A percentile compares a stretch with the other conserved stretches of the same genome.
Evolutionary conservation across 192 early-diverging fungal species (phyloP).

Genomic region (Chytriomyces sp.): DNA sequence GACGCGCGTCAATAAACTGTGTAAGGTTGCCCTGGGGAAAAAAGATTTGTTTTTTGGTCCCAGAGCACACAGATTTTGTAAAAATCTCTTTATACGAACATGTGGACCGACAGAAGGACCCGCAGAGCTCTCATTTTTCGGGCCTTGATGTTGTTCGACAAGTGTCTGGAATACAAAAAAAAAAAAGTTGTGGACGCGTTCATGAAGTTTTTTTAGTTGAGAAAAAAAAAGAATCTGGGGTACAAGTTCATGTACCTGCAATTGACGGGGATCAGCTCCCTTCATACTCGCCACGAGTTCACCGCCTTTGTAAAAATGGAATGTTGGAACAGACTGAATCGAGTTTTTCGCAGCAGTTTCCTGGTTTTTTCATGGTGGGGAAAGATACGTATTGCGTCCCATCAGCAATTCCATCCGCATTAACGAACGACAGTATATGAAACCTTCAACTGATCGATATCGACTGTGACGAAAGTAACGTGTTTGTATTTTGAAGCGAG

Average conservation of each 20-base stretch:
- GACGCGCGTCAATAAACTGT: constrained; percentile 45
- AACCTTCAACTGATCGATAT: constrained; percentile 57
- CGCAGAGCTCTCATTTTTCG: constrained; percentile 5
- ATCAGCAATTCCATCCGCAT: too few species aligned
- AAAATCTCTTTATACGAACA: not conserved
- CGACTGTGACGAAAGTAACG: constrained; percentile 51
- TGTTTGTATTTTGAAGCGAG: constrained; percentile 37
- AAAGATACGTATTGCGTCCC: too few species aligned
- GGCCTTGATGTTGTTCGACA: constrained; percentile 28
- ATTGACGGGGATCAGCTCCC: constrained; percentile 74
- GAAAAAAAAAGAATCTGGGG: constrained; percentile 17
- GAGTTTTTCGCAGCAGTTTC: constrained; percentile 43
- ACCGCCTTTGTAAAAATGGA: constrained; percentile 79
- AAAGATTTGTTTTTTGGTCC: constrained; percentile 1
- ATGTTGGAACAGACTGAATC: constrained; percentile 76
- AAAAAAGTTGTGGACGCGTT: not conserved
- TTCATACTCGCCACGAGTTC: constrained; percentile 76
- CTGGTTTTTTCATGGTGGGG: too few species aligned
- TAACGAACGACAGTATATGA: not conserved
- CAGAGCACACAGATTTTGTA: not conserved
- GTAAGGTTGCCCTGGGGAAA: constrained; percentile 43
- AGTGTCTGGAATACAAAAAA: constrained; percentile 1
- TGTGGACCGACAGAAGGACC: constrained; percentile 15
- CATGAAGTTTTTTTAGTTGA: not conserved
- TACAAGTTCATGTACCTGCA: constrained; percentile 69